These are phyloP conservation scores for Mesembryanthemum crystallinum DNA, from an alignment of 148 eudicot species.

Conservation along the genomic window DNA sequence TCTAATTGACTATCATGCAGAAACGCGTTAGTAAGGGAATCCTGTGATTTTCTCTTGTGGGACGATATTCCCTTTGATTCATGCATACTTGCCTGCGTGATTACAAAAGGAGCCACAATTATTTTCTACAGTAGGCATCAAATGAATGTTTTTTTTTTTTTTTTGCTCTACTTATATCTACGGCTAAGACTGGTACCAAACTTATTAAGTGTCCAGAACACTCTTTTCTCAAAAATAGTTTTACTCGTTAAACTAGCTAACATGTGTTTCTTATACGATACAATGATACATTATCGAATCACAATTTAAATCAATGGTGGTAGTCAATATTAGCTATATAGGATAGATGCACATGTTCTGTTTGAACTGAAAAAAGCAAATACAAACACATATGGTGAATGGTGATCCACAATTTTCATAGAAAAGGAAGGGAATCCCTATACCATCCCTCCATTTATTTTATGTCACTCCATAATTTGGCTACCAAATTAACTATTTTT, in stretches of 20 bases:
- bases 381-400: not conserved
- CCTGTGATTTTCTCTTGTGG: not conserved
- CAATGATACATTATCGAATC: too few species aligned
- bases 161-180: too few species aligned
- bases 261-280: too few species aligned
- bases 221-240: too few species aligned
- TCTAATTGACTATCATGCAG: too few species aligned
- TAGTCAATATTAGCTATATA: not conserved
- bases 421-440: not conserved
- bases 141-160: too few species aligned
- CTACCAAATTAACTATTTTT: not conserved
- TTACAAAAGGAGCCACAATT: too few species aligned
- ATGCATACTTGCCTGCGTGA: not conserved
- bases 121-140: too few species aligned
- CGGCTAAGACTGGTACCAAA: too few species aligned
- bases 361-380: not conserved
- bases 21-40: not conserved
- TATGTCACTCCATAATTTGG: not conserved
- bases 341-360: constrained; percentile 16
- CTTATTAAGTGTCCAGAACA: too few species aligned
- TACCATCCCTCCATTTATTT: not conserved
- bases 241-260: too few species aligned
- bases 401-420: not conserved
- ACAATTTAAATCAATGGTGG: too few species aligned
- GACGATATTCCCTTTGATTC: not conserved